These are phyloP conservation scores for Pseudoscleropodium purum DNA, from an alignment of 225 moss, liverwort and hornwort genomes.

Conservation along the genomic window DNA sequence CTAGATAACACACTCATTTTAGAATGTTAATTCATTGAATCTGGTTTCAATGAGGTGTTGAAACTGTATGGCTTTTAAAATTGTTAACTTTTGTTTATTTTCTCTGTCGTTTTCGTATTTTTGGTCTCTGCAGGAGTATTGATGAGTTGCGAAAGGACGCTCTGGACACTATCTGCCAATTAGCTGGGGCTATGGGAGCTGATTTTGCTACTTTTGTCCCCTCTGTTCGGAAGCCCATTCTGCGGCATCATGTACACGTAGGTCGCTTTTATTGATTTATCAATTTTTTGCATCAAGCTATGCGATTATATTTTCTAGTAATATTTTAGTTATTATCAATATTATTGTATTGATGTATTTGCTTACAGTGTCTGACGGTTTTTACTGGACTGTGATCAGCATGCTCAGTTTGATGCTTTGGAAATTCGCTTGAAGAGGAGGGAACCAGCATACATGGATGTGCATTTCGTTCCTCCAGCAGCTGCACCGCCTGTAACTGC, in stretches of 20 bases:
- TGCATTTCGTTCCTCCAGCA: slow-evolving; percentile 34
- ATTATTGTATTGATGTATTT: background rate
- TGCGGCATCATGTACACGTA: slow-evolving; percentile 57
- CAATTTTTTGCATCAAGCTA: background rate
- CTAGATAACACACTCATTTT: background rate
- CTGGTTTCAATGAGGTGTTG: background rate
- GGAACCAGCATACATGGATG: slow-evolving; percentile 65
- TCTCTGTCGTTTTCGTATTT: background rate
- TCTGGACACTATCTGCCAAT: slow-evolving; percentile 88
- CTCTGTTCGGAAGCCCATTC: slow-evolving; percentile 82
- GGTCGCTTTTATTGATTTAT: background rate
- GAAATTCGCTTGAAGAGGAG: slow-evolving; percentile 65
- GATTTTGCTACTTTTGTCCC: slow-evolving; percentile 83
- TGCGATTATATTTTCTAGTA: background rate
- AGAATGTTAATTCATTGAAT: background rate
- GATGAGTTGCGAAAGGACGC: slow-evolving; percentile 91
- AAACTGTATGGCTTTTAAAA: background rate
- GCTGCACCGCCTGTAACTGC: slow-evolving; percentile 18
- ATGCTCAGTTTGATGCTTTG: slow-evolving; percentile 81
- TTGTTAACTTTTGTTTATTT: background rate
- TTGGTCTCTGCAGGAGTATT: slow-evolving; percentile 42
- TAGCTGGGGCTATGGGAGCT: slow-evolving; percentile 80
- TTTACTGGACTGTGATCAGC: slow-evolving; percentile 38
- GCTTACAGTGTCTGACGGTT: background rate
- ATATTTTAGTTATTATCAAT: background rate